Evolutionary conservation across 2,329 filamentous ascomycete genomes (phyloP).

Genomic region (Hypoxylon sp.): DNA sequence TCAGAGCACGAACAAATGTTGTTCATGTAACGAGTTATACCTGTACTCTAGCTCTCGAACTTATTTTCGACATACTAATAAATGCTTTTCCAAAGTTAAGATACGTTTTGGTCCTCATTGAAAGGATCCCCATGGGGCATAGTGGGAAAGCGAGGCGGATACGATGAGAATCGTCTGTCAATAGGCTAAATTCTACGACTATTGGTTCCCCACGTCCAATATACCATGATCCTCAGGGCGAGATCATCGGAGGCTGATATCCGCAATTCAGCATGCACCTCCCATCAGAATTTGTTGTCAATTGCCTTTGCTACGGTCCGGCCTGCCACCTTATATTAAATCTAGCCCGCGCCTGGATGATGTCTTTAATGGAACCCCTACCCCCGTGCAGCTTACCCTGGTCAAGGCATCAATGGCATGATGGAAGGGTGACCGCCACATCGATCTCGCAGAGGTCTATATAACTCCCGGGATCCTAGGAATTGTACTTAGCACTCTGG

Average conservation of each 20-base stretch:
- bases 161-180: conserved; percentile 23
- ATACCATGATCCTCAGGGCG: conserved; percentile 30
- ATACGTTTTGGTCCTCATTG: conserved; percentile 12
- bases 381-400: conserved; percentile 24
- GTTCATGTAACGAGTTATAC: conserved; percentile 25
- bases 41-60: conserved; percentile 16
- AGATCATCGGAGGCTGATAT: conserved; percentile 40
- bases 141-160: conserved; percentile 16
- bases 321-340: conserved; percentile 46
- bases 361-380: conserved; percentile 36
- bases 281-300: conserved; percentile 21
- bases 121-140: conserved; percentile 29
- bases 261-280: conserved; percentile 39
- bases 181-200: conserved; percentile 49
- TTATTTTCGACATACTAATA: conserved; percentile 22
- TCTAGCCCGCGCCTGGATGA: conserved; percentile 43
- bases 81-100: conserved; percentile 24
- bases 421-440: conserved; percentile 8
- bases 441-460: conserved; percentile 28
- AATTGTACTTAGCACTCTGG: neutral
- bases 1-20: conserved; percentile 1
- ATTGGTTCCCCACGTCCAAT: conserved; percentile 36
- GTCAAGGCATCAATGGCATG: conserved; percentile 22
- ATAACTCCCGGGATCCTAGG: conserved; percentile 22
- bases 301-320: conserved; percentile 43